Evolutionary conservation across 495 filamentous ascomycete genomes (phyloP).

Genomic region (Talaromyces adpressus): DNA sequence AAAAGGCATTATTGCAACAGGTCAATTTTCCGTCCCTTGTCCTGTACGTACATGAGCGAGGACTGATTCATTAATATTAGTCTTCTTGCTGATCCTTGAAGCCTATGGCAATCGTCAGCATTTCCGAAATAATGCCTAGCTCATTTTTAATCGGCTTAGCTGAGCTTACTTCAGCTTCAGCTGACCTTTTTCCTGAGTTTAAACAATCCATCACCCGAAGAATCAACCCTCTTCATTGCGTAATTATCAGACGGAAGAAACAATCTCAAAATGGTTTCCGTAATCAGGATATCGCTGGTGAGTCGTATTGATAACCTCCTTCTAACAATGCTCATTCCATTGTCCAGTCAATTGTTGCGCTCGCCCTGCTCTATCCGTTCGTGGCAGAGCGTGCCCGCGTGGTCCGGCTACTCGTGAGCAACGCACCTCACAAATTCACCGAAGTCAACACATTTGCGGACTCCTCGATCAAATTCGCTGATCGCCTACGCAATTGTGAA

Average conservation of each 20-base stretch:
- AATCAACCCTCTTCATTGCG: neutral
- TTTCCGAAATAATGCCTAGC: neutral
- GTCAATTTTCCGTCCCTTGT: too few species aligned
- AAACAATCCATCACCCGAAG: neutral
- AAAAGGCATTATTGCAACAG: too few species aligned
- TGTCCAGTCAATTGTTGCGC: neutral
- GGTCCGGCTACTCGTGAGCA: neutral
- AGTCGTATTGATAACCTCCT: neutral
- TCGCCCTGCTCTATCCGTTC: slow-evolving; percentile 1
- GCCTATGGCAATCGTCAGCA: neutral
- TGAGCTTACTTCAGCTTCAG: neutral
- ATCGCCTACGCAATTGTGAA: neutral
- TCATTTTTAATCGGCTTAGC: neutral
- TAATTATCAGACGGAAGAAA: neutral
- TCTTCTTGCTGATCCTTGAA: neutral
- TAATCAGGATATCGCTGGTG: neutral
- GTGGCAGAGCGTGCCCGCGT: neutral
- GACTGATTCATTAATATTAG: too few species aligned
- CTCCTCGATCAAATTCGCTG: neutral
- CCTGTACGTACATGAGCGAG: too few species aligned
- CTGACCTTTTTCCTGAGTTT: neutral
- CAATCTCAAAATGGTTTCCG: neutral
- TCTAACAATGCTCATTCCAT: neutral
- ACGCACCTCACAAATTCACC: neutral
- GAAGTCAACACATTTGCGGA: neutral